Evolutionary conservation across 2,329 filamentous ascomycete species (phyloP).

Genomic region (Stylonectria norvegica): DNA sequence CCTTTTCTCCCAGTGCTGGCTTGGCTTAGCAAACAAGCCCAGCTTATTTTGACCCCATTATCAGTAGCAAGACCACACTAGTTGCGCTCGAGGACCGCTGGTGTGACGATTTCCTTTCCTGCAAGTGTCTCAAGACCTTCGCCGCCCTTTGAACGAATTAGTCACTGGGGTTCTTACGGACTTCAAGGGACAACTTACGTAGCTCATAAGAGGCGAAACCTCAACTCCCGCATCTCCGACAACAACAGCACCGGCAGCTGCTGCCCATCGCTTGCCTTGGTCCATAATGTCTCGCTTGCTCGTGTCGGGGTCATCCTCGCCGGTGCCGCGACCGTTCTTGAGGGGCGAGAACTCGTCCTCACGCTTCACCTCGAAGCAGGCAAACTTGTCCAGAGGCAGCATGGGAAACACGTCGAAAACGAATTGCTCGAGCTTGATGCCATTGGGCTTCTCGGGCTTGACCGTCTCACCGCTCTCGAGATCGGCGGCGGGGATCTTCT

Average conservation of each 20-base stretch:
- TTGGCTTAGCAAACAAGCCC: no score
- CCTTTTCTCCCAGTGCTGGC: no score
- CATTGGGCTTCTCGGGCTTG: constrained; percentile 93
- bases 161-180: not conserved
- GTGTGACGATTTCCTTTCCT: constrained; percentile 51
- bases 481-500: constrained; percentile 93
- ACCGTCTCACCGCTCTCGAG: constrained; percentile 71
- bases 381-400: constrained; percentile 82
- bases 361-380: constrained; percentile 90
- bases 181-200: constrained; percentile 60
- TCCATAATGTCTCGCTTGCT: constrained; percentile 86
- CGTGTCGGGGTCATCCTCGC: constrained; percentile 91
- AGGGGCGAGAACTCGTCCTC: constrained; percentile 98
- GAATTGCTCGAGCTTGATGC: constrained; percentile 98
- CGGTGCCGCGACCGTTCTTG: constrained; percentile 83
- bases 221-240: constrained; percentile 73
- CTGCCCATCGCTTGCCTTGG: constrained; percentile 83
- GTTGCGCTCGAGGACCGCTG: constrained; percentile 48
- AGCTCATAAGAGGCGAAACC: constrained; percentile 89
- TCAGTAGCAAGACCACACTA: no score
- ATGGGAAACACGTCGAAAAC: constrained; percentile 98
- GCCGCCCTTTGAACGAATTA: constrained; percentile 45
- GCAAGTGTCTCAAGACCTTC: constrained; percentile 58
- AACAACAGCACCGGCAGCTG: constrained; percentile 73
- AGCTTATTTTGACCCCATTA: no score